Base-by-base conservation (phyloP, 768 basidiomycete species). In the Termitomyces sp. region DNA sequence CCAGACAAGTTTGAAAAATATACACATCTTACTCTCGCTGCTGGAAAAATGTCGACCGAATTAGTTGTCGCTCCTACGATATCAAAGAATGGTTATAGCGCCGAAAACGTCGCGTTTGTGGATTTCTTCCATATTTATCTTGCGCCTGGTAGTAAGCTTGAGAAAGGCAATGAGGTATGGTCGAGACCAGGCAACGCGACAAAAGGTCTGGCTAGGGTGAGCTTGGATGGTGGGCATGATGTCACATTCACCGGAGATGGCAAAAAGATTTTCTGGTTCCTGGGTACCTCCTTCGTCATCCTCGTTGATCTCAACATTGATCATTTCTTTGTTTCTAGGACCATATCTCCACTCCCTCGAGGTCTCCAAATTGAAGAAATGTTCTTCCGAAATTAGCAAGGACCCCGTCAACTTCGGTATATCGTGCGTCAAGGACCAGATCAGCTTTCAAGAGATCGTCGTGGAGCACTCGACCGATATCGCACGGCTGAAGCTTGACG, bases 201-300 rank as follows among this genome's bases (percentile, higher is more conserved):
- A 2, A 73, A 74, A 28, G 82, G 82, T 2, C 65, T 89, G 55
- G 77, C 77, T 3, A 77, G 88, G 34, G 56, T 89, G 56, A 89
- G 88, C 62, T 63, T 87, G 60, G 86, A 89, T 66, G 88, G 88
- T 17, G 88, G 87, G 0, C 88, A 90, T 62, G 85, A 85, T 64
- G 66, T 89, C 37, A 76, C 81, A 2, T 84, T 80, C 72, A 85
- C 80, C 34, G 64, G 77, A 11, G 84, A 89, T 64, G 88, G 88
- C 17, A 80, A 76, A 53, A 82, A 73, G 32, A 54, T 89, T 34
- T 86, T 88, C 59, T 90, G 88, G 88, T 80, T 90, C 68, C 75
- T 90, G 30, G 88, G 88, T 87, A 65, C 44, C 75, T 14, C 21
- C 23, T 9, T 40, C 35, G 51, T 48, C 46, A 25, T 34, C 19